These are phyloP conservation scores for Lactifluus subvellereus DNA, from an alignment of 768 basidiomycete genomes.

Conservation along the genomic window DNA sequence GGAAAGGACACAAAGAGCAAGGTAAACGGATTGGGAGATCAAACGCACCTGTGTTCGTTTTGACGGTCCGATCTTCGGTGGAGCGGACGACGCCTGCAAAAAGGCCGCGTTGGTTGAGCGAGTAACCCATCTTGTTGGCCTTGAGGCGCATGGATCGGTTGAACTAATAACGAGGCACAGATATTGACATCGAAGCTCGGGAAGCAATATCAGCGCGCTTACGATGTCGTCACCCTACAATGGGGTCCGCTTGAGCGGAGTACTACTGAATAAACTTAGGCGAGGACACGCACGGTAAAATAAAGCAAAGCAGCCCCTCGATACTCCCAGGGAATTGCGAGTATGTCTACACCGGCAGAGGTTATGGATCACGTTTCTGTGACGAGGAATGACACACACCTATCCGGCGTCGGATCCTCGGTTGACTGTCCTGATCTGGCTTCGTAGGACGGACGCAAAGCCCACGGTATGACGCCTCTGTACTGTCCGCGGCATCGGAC, in stretches of 20 bases:
- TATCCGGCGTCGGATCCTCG: conserved; percentile 59
- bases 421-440: conserved; percentile 28
- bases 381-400: conserved; percentile 31
- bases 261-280: background rate
- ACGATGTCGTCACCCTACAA: conserved; percentile 86
- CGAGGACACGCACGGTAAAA: conserved; percentile 59
- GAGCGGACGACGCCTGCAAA: conserved; percentile 69
- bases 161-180: conserved; percentile 46
- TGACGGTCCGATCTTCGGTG: conserved; percentile 53
- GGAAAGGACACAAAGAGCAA: background rate
- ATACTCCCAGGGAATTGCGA: conserved; percentile 72
- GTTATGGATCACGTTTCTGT: background rate
- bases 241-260: background rate
- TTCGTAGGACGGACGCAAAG: conserved; percentile 41
- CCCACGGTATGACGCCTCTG: conserved; percentile 80
- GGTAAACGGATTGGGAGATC: background rate
- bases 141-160: conserved; percentile 85
- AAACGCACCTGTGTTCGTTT: conserved; percentile 50
- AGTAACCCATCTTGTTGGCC: conserved; percentile 74
- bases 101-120: conserved; percentile 83
- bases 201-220: conserved; percentile 27
- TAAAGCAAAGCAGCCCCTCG: conserved; percentile 87
- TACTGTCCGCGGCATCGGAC: conserved; percentile 48
- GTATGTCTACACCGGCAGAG: conserved; percentile 47
- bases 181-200: background rate